Evolutionary conservation across 2,329 filamentous ascomycete genomes (phyloP).

Genomic region (Penicillium sp.): DNA sequence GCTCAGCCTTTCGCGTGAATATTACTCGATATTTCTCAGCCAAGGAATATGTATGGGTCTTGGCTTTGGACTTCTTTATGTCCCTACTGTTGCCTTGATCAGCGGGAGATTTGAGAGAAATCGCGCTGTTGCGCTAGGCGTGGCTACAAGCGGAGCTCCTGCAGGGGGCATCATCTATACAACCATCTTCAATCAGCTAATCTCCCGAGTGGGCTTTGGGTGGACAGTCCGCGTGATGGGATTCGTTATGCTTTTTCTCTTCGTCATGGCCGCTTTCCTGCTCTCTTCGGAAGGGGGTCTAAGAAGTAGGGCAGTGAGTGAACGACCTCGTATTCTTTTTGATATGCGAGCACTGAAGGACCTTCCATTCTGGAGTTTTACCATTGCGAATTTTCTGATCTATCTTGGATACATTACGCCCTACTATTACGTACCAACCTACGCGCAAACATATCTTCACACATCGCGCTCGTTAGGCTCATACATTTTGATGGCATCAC

Average conservation of each 20-base stretch:
- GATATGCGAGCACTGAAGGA: slow-evolving; percentile 53
- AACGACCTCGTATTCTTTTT: slow-evolving; percentile 39
- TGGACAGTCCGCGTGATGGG: slow-evolving; percentile 61
- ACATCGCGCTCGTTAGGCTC: slow-evolving; percentile 50
- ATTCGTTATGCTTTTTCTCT: slow-evolving; percentile 53
- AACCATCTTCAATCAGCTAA: slow-evolving; percentile 52
- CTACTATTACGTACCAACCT: slow-evolving; percentile 48
- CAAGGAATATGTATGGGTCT: slow-evolving; percentile 55
- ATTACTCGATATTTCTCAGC: slow-evolving; percentile 38
- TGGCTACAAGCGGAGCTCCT: slow-evolving; percentile 58
- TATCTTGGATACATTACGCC: slow-evolving; percentile 55
- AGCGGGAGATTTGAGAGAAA: slow-evolving; percentile 58
- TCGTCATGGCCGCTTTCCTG: slow-evolving; percentile 14
- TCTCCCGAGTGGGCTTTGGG: slow-evolving; percentile 58
- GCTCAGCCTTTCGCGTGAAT: slow-evolving; percentile 41
- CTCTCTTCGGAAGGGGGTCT: slow-evolving; percentile 26
- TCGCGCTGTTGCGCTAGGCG: slow-evolving; percentile 57
- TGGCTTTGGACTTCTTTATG: slow-evolving; percentile 46
- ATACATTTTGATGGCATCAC: slow-evolving; percentile 64
- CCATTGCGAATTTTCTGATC: slow-evolving; percentile 37
- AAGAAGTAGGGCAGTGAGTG: background rate
- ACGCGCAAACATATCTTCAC: slow-evolving; percentile 35
- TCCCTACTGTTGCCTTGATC: slow-evolving; percentile 51
- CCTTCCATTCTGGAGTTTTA: slow-evolving; percentile 48
- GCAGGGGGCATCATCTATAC: slow-evolving; percentile 64